A percentile compares a stretch with the other conserved stretches of the same genome.
These are phyloP conservation scores for Diaporthe citri DNA, from an alignment of 2,329 filamentous ascomycete species.

Conservation along the genomic window DNA sequence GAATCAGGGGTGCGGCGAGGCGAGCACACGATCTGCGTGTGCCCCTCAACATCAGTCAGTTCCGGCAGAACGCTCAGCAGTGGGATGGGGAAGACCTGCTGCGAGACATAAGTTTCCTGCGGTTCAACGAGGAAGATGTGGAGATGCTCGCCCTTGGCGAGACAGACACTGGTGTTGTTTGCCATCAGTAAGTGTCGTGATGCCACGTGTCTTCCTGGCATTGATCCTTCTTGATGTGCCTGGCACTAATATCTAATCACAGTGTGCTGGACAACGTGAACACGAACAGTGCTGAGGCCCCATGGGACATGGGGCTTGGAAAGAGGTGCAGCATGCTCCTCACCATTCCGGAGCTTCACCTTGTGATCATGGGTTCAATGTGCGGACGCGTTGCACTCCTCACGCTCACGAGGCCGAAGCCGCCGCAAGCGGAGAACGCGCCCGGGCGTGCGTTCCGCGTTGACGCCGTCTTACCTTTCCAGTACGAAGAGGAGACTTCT, in stretches of 20 bases:
- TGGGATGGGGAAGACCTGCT: constrained; percentile 20
- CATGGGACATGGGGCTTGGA: constrained; percentile 52
- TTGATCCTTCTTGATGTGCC: neutral
- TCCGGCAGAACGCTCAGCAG: constrained; percentile 23
- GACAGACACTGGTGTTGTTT: constrained; percentile 42
- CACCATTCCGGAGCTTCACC: constrained; percentile 76
- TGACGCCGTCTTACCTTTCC: constrained; percentile 64
- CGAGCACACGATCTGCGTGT: constrained; percentile 22
- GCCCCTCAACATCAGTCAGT: constrained; percentile 18
- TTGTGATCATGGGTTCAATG: constrained; percentile 76
- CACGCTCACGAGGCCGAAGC: constrained; percentile 66
- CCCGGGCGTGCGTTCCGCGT: constrained; percentile 63
- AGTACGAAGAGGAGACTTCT: constrained; percentile 58
- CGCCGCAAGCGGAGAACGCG: constrained; percentile 45
- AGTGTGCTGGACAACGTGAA: constrained; percentile 46
- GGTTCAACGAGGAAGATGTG: constrained; percentile 62
- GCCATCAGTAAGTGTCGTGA: constrained; percentile 43
- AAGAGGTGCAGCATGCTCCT: constrained; percentile 73
- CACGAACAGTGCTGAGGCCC: constrained; percentile 45
- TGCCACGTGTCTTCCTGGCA: no score
- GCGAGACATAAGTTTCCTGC: constrained; percentile 52
- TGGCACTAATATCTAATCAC: neutral
- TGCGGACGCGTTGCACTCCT: constrained; percentile 74
- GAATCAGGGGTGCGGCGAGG: neutral
- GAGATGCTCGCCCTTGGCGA: constrained; percentile 58